Percentiles rank a stretch among this genome's conserved stretches.
Evolutionary conservation across 129 eudicot genomes (phyloP).

Genomic region (Chrysanthemum makinoi): DNA sequence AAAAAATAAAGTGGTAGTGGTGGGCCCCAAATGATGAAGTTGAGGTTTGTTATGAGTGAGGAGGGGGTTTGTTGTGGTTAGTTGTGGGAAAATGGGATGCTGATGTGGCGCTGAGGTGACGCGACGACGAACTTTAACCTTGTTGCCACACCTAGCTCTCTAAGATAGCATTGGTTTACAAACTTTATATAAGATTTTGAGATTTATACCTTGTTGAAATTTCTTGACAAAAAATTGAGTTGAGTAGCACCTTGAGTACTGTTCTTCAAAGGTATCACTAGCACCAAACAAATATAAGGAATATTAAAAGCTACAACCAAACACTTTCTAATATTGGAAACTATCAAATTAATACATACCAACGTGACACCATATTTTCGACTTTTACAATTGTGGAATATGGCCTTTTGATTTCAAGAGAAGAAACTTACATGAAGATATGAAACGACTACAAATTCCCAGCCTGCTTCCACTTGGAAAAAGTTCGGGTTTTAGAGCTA

Average conservation of each 20-base stretch:
- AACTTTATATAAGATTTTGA: too few relatives aligned
- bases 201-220: background rate
- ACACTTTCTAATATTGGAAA: background rate
- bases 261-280: background rate
- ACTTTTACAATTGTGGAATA: background rate
- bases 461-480: slow-evolving; percentile 16
- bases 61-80: too few relatives aligned
- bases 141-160: too few relatives aligned
- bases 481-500: slow-evolving; percentile 12
- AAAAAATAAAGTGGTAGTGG: too few relatives aligned
- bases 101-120: too few relatives aligned
- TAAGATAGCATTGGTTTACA: too few relatives aligned
- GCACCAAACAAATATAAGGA: background rate
- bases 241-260: background rate
- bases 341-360: too few relatives aligned
- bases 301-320: background rate
- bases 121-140: too few relatives aligned
- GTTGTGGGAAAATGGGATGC: too few relatives aligned
- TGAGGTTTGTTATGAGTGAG: too few relatives aligned
- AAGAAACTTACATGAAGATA: slow-evolving; percentile 13
- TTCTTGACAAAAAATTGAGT: background rate
- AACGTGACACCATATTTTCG: background rate
- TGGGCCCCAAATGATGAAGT: too few relatives aligned
- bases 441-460: slow-evolving; percentile 11
- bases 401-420: background rate